phyloP scores from a whole-genome alignment of 768 basidiomycete species.

The Hemileccinum impolitum region DNA sequence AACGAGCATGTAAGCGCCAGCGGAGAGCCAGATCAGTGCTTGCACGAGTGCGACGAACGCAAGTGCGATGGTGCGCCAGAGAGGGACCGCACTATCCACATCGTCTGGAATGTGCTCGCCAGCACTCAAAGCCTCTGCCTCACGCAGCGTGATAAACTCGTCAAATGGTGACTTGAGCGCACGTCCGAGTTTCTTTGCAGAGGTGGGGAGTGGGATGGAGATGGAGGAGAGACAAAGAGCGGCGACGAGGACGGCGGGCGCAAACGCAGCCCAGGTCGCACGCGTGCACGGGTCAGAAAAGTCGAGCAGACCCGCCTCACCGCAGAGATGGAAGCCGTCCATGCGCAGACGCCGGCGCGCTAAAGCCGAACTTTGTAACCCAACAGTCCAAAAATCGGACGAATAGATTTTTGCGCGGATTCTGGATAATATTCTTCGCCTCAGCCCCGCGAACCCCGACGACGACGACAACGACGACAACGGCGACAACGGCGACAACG shows the following conservation, averaged over 20 bases:
- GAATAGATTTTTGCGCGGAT: not conserved
- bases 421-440: too few species aligned
- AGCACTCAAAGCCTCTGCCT: constrained; percentile 50
- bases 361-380: too few species aligned
- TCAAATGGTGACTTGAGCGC: constrained; percentile 30
- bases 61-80: constrained; percentile 63
- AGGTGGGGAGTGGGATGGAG: constrained; percentile 23
- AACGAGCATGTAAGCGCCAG: constrained; percentile 50
- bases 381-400: not conserved
- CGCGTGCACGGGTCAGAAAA: constrained; percentile 47
- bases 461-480: constrained; percentile 12
- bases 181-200: constrained; percentile 14
- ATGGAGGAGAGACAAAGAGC: constrained; percentile 39
- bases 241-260: constrained; percentile 47
- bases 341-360: too few species aligned
- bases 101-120: not conserved
- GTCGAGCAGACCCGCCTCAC: constrained; percentile 29
- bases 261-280: constrained; percentile 47
- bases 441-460: not conserved
- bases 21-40: constrained; percentile 55
- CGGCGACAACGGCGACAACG: constrained; percentile 14
- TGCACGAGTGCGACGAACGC: constrained; percentile 54
- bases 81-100: constrained; percentile 29
- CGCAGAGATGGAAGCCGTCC: constrained; percentile 18
- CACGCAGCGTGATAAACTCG: constrained; percentile 47